Conservation (phyloP, 1,284 basidiomycete genomes). For the Cystobasidium sp. region DNA sequence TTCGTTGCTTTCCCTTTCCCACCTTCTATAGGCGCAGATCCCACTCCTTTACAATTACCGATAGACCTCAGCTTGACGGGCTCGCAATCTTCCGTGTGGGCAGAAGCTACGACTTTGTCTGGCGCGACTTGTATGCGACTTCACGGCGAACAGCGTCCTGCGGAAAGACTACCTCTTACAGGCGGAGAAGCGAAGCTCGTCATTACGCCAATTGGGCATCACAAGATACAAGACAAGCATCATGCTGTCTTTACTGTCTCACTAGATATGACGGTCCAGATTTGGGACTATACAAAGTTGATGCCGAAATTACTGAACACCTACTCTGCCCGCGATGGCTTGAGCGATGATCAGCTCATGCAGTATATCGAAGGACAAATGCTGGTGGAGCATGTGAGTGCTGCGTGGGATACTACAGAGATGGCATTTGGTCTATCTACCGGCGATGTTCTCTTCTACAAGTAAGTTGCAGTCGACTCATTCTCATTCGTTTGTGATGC, state of each 20-base stretch:
- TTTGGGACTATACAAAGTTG: conserved; percentile 62
- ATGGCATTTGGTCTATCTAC: conserved; percentile 38
- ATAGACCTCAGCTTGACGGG: conserved; percentile 53
- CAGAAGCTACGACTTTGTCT: conserved; percentile 40
- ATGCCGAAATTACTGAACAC: conserved; percentile 29
- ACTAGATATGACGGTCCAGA: conserved; percentile 68
- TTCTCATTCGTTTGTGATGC: neutral
- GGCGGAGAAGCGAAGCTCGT: conserved; percentile 13
- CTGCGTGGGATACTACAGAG: conserved; percentile 40
- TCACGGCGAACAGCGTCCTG: neutral
- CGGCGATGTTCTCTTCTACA: conserved; percentile 38
- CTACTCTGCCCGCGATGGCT: conserved; percentile 34
- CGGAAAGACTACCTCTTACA: conserved; percentile 14
- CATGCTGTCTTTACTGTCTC: conserved; percentile 72
- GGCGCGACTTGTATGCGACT: conserved; percentile 29
- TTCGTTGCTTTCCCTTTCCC: conserved; percentile 60
- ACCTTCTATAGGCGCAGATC: conserved; percentile 51
- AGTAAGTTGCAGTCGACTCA: conserved; percentile 6
- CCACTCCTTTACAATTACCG: conserved; percentile 49
- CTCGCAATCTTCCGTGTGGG: conserved; percentile 53
- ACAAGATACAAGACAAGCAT: conserved; percentile 53
- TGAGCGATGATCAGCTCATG: conserved; percentile 35
- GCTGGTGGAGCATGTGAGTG: conserved; percentile 22
- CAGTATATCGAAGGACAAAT: conserved; percentile 37
- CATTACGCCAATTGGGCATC: neutral